Evolutionary conservation across 306 rosid species (phyloP).

Genomic region (Gillenia trifoliata): DNA sequence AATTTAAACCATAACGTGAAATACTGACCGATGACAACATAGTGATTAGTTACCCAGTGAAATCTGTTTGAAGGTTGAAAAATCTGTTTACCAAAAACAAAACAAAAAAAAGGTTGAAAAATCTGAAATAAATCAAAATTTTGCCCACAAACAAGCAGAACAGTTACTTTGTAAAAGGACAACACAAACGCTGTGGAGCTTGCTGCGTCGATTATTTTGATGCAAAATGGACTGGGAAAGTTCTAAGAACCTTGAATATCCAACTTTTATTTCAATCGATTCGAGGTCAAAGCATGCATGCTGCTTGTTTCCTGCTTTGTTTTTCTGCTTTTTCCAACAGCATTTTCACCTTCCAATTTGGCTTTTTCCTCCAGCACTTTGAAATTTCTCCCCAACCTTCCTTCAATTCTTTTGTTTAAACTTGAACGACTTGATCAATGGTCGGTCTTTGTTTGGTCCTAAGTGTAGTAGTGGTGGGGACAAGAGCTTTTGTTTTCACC

Average conservation of each 20-base stretch:
- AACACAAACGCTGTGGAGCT: not conserved
- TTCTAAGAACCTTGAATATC: conserved; percentile 7
- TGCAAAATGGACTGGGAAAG: not conserved
- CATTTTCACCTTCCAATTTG: conserved; percentile 18
- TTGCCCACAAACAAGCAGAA: too few species aligned
- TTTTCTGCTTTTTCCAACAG: conserved; percentile 14
- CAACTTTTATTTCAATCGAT: not conserved
- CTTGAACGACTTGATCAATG: not conserved
- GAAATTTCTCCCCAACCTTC: conserved; percentile 4
- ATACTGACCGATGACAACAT: too few species aligned
- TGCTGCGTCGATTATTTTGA: conserved; percentile 3
- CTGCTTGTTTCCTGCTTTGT: conserved; percentile 8
- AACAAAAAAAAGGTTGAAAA: too few species aligned
- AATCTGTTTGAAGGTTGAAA: too few species aligned
- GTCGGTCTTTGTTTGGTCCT: conserved; percentile 12
- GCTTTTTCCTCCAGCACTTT: not conserved
- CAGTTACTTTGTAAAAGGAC: not conserved
- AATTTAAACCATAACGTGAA: too few species aligned
- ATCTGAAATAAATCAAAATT: too few species aligned
- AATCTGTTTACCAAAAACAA: too few species aligned
- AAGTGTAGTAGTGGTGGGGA: not conserved
- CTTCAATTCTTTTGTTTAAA: not conserved
- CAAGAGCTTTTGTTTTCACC: not conserved
- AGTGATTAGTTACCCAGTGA: too few species aligned
- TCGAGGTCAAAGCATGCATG: conserved; percentile 12